A percentile compares a stretch with the other conserved stretches of the same genome.
Conservation (phyloP, 495 filamentous ascomycete species). For the Neurospora sublineolata region DNA sequence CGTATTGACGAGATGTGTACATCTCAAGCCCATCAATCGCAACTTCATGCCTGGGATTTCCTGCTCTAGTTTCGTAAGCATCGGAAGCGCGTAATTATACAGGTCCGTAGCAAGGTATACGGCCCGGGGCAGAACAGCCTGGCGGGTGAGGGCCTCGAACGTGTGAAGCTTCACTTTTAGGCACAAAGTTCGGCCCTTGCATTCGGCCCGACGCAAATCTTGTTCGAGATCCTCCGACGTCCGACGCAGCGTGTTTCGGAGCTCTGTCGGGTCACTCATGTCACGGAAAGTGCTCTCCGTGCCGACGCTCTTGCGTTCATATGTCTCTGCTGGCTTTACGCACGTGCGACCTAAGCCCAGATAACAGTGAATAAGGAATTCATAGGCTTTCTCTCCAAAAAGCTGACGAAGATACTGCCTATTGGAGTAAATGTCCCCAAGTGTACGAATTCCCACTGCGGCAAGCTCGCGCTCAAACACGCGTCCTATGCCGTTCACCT, state of each 20-base stretch:
- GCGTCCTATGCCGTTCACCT: constrained; percentile 86
- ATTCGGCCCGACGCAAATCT: constrained; percentile 66
- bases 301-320: constrained; percentile 87
- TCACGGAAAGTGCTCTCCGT: constrained; percentile 90
- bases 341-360: constrained; percentile 83
- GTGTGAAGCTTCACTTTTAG: constrained; percentile 92
- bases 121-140: constrained; percentile 61
- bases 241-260: constrained; percentile 65
- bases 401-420: constrained; percentile 58
- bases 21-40: constrained; percentile 77
- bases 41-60: constrained; percentile 75
- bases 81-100: constrained; percentile 69
- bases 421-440: constrained; percentile 75
- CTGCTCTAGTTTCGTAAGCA: constrained; percentile 74
- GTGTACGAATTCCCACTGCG: constrained; percentile 77
- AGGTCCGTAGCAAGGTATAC: constrained; percentile 67
- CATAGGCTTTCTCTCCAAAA: constrained; percentile 84
- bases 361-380: constrained; percentile 74
- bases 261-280: constrained; percentile 51
- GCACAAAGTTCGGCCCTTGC: constrained; percentile 80
- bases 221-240: constrained; percentile 82
- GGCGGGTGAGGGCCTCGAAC: constrained; percentile 81
- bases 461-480: constrained; percentile 90
- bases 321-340: constrained; percentile 76
- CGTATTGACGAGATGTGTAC: constrained; percentile 75